Conservation (phyloP, 768 basidiomycete species). For the Russula emetica region DNA sequence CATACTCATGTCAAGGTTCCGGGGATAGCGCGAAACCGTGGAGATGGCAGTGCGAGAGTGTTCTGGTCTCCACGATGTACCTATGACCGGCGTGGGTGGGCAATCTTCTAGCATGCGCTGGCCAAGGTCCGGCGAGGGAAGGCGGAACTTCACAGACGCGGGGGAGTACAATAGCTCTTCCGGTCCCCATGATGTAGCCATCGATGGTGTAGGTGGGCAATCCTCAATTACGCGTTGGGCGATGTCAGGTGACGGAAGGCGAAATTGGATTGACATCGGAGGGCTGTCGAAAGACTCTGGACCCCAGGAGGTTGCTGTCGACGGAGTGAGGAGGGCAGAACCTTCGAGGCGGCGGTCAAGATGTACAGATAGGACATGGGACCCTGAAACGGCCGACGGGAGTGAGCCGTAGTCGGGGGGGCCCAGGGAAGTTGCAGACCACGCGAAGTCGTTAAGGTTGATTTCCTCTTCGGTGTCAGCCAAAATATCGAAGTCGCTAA, state of each 20-base stretch:
- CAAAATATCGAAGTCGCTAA: constrained; percentile 26
- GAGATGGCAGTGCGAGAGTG: constrained; percentile 16
- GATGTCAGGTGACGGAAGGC: constrained; percentile 33
- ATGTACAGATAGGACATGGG: constrained; percentile 50
- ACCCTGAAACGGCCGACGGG: constrained; percentile 39
- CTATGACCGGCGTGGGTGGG: constrained; percentile 29
- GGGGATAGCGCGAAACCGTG: constrained; percentile 20
- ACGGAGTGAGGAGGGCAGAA: constrained; percentile 50
- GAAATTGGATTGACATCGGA: constrained; percentile 13
- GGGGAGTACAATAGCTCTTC: constrained; percentile 24
- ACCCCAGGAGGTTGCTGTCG: constrained; percentile 31
- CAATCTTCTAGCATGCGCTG: constrained; percentile 50
- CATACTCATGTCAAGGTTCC: constrained; percentile 40
- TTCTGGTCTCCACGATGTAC: constrained; percentile 21
- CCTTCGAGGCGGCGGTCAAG: constrained; percentile 49
- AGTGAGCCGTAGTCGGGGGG: constrained; percentile 45
- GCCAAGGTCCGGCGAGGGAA: constrained; percentile 37
- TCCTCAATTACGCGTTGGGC: constrained; percentile 31
- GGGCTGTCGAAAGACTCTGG: constrained; percentile 25
- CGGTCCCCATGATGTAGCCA: constrained; percentile 28
- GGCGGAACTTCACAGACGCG: constrained; percentile 12
- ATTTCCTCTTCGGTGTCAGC: constrained; percentile 40
- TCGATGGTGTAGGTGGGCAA: constrained; percentile 31
- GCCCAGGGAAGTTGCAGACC: constrained; percentile 68
- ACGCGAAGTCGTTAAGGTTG: constrained; percentile 61